phyloP scores from a whole-genome alignment of 208 protist genomes.

The Trypanosoma grayi region DNA sequence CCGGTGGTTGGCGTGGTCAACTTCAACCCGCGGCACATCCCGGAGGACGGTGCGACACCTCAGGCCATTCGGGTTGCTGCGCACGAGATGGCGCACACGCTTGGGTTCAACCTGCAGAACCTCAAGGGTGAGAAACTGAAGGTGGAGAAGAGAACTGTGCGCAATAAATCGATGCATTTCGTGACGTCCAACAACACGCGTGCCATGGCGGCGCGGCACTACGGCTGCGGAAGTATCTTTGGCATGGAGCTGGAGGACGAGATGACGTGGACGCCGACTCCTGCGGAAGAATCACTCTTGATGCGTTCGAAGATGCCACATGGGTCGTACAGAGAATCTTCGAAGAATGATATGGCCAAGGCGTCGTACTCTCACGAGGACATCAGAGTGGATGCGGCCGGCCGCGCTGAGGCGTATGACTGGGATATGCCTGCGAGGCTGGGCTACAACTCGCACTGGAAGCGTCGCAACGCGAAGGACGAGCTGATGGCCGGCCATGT shows the following conservation, averaged over 20 bases:
- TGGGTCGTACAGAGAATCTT: too few species aligned
- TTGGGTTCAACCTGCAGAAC: background rate
- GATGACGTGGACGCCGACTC: background rate
- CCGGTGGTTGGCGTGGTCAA: constrained; percentile 50
- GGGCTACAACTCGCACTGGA: constrained; percentile 20
- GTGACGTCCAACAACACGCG: background rate
- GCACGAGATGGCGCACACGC: constrained; percentile 30
- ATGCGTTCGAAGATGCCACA: too few species aligned
- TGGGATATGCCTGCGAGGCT: too few species aligned
- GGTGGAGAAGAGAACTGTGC: background rate
- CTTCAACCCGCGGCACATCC: constrained; percentile 1
- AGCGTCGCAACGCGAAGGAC: constrained; percentile 13
- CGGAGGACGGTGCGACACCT: too few species aligned
- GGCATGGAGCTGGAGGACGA: constrained; percentile 18
- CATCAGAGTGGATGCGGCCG: too few species aligned
- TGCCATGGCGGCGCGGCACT: background rate
- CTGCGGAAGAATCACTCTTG: too few species aligned
- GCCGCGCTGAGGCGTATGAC: too few species aligned
- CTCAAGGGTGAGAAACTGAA: background rate
- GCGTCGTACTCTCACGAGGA: too few species aligned
- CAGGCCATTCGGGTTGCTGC: constrained; percentile 32
- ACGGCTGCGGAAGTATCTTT: background rate
- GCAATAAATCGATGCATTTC: background rate
- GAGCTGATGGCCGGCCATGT: background rate
- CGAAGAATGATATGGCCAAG: too few species aligned